Evolutionary conservation across 2,329 filamentous ascomycete species (phyloP).

Genomic region (Neophaeococcomyces aloes): DNA sequence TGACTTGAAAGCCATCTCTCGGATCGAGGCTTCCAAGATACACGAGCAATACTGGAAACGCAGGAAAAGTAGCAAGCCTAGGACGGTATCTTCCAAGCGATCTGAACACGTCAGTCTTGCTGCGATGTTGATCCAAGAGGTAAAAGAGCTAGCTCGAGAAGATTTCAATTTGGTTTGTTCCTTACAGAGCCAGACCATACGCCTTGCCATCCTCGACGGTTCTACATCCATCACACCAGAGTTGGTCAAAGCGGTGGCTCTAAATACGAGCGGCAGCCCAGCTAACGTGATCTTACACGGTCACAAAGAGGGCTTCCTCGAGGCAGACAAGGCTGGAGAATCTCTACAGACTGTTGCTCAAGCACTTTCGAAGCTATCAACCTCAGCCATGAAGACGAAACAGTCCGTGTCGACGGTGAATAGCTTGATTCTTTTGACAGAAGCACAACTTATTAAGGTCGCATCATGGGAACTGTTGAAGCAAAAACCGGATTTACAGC

Average conservation of each 20-base stretch:
- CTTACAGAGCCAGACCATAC: slow-evolving; percentile 19
- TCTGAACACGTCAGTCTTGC: not conserved
- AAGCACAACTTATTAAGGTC: slow-evolving; percentile 33
- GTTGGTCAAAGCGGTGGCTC: slow-evolving; percentile 10
- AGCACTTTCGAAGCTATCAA: slow-evolving; percentile 23
- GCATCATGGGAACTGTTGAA: slow-evolving; percentile 34
- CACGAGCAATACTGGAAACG: slow-evolving; percentile 14
- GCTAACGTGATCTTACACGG: slow-evolving; percentile 29
- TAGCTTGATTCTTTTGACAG: slow-evolving; percentile 23
- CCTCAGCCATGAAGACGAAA: slow-evolving; percentile 7
- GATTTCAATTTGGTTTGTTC: slow-evolving; percentile 16
- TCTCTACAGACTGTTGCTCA: slow-evolving; percentile 37
- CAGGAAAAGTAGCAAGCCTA: not conserved
- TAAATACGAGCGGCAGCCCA: slow-evolving; percentile 23
- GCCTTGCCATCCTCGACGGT: slow-evolving; percentile 15
- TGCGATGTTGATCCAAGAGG: not conserved
- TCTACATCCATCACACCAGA: slow-evolving; percentile 10
- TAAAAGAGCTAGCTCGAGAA: slow-evolving; percentile 3
- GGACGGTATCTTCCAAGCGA: not conserved
- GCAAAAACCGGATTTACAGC: slow-evolving; percentile 31
- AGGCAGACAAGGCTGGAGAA: slow-evolving; percentile 31
- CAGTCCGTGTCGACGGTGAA: not conserved
- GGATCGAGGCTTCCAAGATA: slow-evolving; percentile 13
- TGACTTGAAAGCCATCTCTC: slow-evolving; percentile 9
- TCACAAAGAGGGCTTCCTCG: slow-evolving; percentile 27